Conservation (phyloP, 2,329 filamentous ascomycete genomes). For the Epichloe brachyelytri region DNA sequence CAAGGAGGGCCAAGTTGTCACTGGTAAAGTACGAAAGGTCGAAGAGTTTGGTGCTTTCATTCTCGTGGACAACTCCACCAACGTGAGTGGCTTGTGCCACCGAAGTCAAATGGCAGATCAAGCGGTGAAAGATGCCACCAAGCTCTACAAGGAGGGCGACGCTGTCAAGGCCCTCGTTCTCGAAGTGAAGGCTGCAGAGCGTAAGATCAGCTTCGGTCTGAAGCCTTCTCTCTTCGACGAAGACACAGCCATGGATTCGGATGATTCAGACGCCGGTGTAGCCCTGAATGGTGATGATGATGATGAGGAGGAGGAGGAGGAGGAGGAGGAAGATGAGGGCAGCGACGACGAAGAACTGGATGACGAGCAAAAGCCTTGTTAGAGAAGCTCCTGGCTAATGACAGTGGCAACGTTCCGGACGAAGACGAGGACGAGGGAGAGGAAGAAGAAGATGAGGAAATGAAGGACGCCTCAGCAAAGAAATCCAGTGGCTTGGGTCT, state of each 20-base stretch:
- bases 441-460: constrained; percentile 28
- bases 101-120: constrained; percentile 83
- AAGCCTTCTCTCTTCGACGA: constrained; percentile 83
- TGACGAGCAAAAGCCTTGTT: constrained; percentile 20
- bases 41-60: constrained; percentile 95
- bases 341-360: constrained; percentile 32
- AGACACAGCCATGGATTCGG: constrained; percentile 36
- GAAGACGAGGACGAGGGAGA: constrained; percentile 30
- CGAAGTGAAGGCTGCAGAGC: constrained; percentile 60
- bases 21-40: constrained; percentile 83
- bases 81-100: constrained; percentile 88
- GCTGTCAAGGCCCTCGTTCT: constrained; percentile 84
- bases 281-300: constrained; percentile 35
- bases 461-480: constrained; percentile 25
- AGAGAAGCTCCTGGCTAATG: constrained; percentile 29
- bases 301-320: constrained; percentile 36
- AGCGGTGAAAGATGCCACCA: constrained; percentile 68
- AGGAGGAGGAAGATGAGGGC: constrained; percentile 28
- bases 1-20: constrained; percentile 67
- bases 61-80: constrained; percentile 71
- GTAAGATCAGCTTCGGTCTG: constrained; percentile 75
- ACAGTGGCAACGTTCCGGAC: constrained; percentile 30
- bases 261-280: constrained; percentile 33
- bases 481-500: constrained; percentile 24
- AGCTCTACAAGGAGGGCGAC: constrained; percentile 82